A percentile compares a stretch with the other conserved stretches of the same genome.
These are phyloP conservation scores for Euphorbia peplus DNA, from an alignment of 345 rosid species.

Conservation along the genomic window DNA sequence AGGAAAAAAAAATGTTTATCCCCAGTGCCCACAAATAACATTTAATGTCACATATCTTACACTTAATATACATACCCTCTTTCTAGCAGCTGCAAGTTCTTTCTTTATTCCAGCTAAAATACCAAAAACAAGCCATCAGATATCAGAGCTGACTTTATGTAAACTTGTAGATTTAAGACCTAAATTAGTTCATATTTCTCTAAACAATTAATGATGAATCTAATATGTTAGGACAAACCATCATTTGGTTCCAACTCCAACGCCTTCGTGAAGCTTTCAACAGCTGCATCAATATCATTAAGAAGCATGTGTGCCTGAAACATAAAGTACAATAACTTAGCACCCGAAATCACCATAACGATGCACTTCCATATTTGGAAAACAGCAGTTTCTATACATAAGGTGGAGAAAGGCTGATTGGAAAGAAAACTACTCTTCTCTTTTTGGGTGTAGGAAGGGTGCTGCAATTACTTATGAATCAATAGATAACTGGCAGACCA, in stretches of 20 bases:
- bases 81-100: conserved; percentile 75
- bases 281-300: conserved; percentile 88
- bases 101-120: conserved; percentile 68
- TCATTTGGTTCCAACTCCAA: conserved; percentile 86
- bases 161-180: background rate
- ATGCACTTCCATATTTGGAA: background rate
- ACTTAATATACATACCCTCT: conserved; percentile 51
- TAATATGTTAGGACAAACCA: conserved; percentile 34
- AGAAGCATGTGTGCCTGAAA: conserved; percentile 89
- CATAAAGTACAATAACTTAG: background rate
- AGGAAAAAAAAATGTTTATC: conserved; percentile 7
- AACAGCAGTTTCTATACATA: background rate
- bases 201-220: background rate
- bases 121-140: conserved; percentile 9
- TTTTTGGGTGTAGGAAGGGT: no score
- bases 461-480: no score
- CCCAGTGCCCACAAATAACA: background rate
- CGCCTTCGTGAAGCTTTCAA: conserved; percentile 87
- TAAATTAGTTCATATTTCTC: background rate
- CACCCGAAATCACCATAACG: background rate
- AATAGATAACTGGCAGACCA: background rate
- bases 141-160: conserved; percentile 1
- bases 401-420: no score
- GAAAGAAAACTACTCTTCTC: no score
- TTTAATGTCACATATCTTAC: background rate